Conservation (phyloP, 75 land plant species). For the Sequoia sempervirens region DNA sequence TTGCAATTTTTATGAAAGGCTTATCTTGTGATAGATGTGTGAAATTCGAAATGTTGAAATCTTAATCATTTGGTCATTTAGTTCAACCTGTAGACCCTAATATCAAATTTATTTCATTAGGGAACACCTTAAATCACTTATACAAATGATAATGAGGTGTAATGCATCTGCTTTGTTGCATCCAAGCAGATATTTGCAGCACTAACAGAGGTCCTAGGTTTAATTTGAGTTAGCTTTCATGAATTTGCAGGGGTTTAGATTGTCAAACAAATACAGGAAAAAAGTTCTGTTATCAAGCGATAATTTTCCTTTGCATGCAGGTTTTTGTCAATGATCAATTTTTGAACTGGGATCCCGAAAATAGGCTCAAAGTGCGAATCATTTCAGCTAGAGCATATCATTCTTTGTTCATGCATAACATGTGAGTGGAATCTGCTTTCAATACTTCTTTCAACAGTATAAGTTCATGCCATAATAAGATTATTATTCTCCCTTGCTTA, state of each 20-base stretch:
- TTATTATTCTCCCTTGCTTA: background rate
- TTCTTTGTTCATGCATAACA: slow-evolving; percentile 55
- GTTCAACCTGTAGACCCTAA: background rate
- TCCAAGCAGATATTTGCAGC: background rate
- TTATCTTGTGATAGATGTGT: background rate
- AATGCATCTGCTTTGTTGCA: background rate
- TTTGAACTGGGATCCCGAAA: slow-evolving; percentile 46
- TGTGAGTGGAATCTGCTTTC: slow-evolving; percentile 15
- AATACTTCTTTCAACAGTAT: background rate
- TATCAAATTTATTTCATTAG: background rate
- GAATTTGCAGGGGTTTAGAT: background rate
- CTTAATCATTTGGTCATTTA: background rate
- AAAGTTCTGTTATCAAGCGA: background rate
- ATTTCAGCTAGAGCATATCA: slow-evolving; percentile 52
- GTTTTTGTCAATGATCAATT: slow-evolving; percentile 52
- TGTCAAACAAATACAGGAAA: background rate
- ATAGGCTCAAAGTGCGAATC: slow-evolving; percentile 42
- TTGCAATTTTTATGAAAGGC: background rate
- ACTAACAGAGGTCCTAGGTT: background rate
- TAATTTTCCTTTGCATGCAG: slow-evolving; percentile 3
- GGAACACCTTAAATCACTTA: background rate
- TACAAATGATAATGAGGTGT: background rate
- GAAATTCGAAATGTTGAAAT: background rate
- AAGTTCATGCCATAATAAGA: slow-evolving; percentile 10
- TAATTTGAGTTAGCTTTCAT: background rate